Conservation (phyloP, 129 eudicot species). For the Tanacetum coccineum region DNA sequence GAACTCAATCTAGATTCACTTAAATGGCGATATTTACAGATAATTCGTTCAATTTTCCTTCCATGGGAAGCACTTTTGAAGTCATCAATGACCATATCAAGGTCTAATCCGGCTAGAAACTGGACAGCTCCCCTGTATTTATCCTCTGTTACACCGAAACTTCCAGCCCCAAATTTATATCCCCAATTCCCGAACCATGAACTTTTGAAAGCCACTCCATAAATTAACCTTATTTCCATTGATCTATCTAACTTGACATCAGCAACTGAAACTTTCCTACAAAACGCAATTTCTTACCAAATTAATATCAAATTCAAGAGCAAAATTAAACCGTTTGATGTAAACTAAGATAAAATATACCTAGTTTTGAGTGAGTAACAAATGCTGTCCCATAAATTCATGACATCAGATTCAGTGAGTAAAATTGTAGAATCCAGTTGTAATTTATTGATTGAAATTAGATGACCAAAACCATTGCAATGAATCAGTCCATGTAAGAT, state of each 20-base stretch:
- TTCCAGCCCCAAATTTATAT: constrained; percentile 49
- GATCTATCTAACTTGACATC: constrained; percentile 41
- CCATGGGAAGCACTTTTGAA: constrained; percentile 29
- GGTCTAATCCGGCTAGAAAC: constrained; percentile 41
- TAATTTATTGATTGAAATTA: constrained; percentile 41
- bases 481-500: constrained; percentile 62
- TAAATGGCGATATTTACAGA: constrained; percentile 39
- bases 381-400: constrained; percentile 66
- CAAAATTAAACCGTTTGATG: neutral
- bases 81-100: constrained; percentile 46
- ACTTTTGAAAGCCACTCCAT: constrained; percentile 43
- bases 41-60: constrained; percentile 39
- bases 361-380: constrained; percentile 59
- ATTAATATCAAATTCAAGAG: neutral
- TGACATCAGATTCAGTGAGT: constrained; percentile 35
- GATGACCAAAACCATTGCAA: constrained; percentile 79
- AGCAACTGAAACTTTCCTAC: constrained; percentile 50
- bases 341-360: constrained; percentile 19
- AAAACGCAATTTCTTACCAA: constrained; percentile 10
- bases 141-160: constrained; percentile 44
- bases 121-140: constrained; percentile 45
- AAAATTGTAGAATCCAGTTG: constrained; percentile 32
- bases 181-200: constrained; percentile 76
- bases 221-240: constrained; percentile 53
- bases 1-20: constrained; percentile 39